Percentiles rank a stretch among this genome's conserved stretches.
These are phyloP conservation scores for Cadophora sp. DNA, from an alignment of 2,329 filamentous ascomycete species.

Conservation along the genomic window DNA sequence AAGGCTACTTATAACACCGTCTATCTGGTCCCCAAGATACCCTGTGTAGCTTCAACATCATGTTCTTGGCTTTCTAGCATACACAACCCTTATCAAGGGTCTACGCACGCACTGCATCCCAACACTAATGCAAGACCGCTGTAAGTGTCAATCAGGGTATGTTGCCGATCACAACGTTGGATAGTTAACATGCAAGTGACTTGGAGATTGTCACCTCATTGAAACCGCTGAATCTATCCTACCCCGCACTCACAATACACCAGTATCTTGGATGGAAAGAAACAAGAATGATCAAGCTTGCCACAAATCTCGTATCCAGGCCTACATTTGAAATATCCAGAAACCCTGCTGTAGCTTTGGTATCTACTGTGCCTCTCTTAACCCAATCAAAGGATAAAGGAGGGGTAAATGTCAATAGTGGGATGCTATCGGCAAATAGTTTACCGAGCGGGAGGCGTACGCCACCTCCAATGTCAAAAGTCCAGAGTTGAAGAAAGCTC, in stretches of 20 bases:
- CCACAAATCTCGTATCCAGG: too few species aligned
- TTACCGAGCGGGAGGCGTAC: conserved; percentile 12
- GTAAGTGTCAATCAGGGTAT: neutral
- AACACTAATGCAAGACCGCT: neutral
- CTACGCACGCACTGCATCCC: neutral
- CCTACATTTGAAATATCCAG: neutral
- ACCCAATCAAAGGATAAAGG: neutral
- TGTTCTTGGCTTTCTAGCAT: neutral
- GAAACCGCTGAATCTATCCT: neutral
- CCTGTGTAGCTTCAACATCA: neutral
- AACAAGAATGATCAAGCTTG: too few species aligned
- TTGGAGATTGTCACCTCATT: neutral
- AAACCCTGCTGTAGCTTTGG: neutral
- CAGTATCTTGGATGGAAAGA: neutral
- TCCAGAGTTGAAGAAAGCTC: neutral
- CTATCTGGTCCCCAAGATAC: neutral
- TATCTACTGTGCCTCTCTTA: neutral
- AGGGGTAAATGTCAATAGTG: conserved; percentile 14
- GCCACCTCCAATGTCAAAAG: neutral
- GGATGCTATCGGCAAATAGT: conserved; percentile 4
- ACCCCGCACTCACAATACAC: neutral
- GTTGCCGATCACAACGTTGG: neutral
- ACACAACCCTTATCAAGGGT: neutral
- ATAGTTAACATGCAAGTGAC: neutral
- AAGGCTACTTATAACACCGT: neutral